A percentile compares a stretch with the other conserved stretches of the same genome.
These are phyloP conservation scores for Emergomyces africanus DNA, from an alignment of 2,329 filamentous ascomycete genomes.

Conservation along the genomic window DNA sequence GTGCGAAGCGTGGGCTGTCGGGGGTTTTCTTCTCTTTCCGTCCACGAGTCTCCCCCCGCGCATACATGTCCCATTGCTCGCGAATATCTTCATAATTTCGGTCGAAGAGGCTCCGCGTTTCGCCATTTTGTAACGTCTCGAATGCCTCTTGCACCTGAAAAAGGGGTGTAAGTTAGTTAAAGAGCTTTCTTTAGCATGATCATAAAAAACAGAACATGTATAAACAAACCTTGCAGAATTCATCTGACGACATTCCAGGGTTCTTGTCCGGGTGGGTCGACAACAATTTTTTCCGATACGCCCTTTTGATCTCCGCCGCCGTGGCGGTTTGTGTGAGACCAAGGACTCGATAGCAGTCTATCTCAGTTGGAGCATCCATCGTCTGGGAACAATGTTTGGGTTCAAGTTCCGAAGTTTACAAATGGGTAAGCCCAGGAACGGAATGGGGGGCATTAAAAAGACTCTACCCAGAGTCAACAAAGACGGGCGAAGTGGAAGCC, in stretches of 20 bases:
- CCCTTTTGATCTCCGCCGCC: constrained; percentile 5
- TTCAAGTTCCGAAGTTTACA: neutral
- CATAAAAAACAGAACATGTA: neutral
- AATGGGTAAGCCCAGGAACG: neutral
- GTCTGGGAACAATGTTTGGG: neutral
- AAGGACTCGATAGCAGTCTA: constrained; percentile 9
- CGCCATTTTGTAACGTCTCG: neutral
- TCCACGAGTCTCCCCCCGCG: neutral
- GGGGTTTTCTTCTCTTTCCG: neutral
- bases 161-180: neutral
- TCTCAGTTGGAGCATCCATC: neutral
- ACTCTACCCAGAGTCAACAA: neutral
- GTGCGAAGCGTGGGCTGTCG: neutral
- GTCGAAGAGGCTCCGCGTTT: neutral
- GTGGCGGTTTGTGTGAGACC: constrained; percentile 7
- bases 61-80: neutral
- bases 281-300: constrained; percentile 7
- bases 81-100: neutral
- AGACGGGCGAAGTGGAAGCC: neutral
- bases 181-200: neutral
- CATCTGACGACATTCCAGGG: neutral
- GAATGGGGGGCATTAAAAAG: neutral
- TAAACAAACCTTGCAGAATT: neutral
- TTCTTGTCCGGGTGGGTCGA: constrained; percentile 10
- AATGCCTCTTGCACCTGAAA: constrained; percentile 1